phyloP scores from a whole-genome alignment of 345 rosid genomes.

The Gossypium arboreum region DNA sequence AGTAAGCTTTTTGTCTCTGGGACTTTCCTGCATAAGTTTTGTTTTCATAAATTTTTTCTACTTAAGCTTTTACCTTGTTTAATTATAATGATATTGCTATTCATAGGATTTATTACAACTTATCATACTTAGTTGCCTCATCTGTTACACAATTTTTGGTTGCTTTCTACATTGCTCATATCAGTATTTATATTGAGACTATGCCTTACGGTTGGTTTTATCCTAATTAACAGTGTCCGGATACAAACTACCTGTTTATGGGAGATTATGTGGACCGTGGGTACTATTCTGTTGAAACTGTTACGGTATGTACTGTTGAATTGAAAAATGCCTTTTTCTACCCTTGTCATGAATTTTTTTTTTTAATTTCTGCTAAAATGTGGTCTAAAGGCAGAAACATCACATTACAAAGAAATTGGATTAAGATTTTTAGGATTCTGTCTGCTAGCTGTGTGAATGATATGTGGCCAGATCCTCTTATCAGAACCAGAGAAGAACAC shows the following conservation, averaged over 20 bases:
- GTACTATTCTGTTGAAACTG: constrained; percentile 97
- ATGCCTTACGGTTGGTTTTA: not conserved
- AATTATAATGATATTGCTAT: not conserved
- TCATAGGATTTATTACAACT: not conserved
- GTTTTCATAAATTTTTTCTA: not conserved
- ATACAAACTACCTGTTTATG: constrained; percentile 96
- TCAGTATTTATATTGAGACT: not conserved
- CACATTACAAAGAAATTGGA: not conserved
- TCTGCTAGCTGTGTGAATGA: not conserved
- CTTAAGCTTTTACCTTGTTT: not conserved
- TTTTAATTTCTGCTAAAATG: not conserved
- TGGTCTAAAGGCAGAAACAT: not conserved
- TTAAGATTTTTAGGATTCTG: not conserved
- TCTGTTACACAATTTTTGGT: not conserved
- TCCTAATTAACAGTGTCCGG: constrained; percentile 73
- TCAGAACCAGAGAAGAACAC: not conserved
- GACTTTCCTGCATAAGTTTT: constrained; percentile 3
- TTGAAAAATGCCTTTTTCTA: not conserved
- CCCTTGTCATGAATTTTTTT: not conserved
- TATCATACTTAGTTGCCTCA: not conserved
- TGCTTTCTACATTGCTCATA: not conserved
- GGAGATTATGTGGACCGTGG: constrained; percentile 99
- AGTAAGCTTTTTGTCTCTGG: not conserved
- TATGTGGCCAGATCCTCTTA: not conserved
- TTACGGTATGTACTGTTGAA: constrained; percentile 49